Conservation (phyloP, 768 basidiomycete genomes). For the Auriscalpium orientale region DNA sequence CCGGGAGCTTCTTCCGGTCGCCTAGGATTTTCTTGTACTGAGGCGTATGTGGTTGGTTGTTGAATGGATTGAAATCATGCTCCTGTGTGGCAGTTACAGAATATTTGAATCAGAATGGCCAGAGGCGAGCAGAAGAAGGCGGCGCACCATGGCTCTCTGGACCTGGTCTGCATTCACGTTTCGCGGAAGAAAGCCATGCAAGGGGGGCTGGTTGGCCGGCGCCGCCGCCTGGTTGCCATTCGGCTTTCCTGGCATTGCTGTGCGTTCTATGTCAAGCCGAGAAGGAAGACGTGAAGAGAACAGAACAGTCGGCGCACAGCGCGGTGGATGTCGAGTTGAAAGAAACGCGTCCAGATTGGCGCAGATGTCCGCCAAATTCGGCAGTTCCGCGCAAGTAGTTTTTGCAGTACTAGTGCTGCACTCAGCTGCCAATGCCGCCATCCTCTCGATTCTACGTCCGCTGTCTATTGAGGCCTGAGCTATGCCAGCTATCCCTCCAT, state of each 20-base stretch:
- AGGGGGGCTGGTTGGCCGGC: conserved; percentile 16
- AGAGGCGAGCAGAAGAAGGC: background rate
- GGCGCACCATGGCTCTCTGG: conserved; percentile 19
- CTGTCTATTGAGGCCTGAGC: too few relatives aligned
- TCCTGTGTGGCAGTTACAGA: conserved; percentile 36
- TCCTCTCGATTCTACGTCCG: too few relatives aligned
- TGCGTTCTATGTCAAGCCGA: background rate
- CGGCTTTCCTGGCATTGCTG: background rate
- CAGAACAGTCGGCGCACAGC: background rate
- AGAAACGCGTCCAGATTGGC: background rate
- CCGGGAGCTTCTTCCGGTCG: conserved; percentile 81
- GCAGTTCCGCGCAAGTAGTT: too few relatives aligned
- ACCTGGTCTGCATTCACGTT: conserved; percentile 18
- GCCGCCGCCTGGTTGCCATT: background rate
- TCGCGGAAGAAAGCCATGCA: conserved; percentile 21
- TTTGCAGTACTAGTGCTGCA: too few relatives aligned
- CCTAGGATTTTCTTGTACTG: conserved; percentile 85
- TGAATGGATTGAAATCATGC: conserved; percentile 83
- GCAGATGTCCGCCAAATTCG: too few relatives aligned
- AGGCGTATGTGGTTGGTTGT: conserved; percentile 63
- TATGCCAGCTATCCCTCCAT: too few relatives aligned
- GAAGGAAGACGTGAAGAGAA: background rate
- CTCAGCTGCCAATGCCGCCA: too few relatives aligned
- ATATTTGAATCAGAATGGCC: too few relatives aligned
- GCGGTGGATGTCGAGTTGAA: background rate